phyloP scores from a whole-genome alignment of 805 yeast species.

The Metschnikowia matae region DNA sequence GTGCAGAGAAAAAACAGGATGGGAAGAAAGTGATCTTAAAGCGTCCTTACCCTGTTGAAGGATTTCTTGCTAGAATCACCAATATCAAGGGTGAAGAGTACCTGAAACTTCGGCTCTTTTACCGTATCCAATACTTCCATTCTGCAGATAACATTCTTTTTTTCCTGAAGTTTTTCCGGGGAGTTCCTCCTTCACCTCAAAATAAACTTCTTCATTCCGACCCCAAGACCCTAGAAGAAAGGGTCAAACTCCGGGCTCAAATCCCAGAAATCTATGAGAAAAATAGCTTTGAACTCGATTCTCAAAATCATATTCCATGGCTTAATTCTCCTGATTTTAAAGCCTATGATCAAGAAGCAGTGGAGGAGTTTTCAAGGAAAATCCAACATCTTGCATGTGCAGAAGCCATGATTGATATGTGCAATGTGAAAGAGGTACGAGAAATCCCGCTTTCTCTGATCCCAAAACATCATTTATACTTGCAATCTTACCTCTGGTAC shows the following conservation, averaged over 20 bases:
- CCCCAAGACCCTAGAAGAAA: conserved; percentile 6
- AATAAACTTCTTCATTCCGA: conserved; percentile 13
- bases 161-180: conserved; percentile 50
- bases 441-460: conserved; percentile 24
- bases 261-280: conserved; percentile 42
- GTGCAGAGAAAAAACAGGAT: conserved; percentile 15
- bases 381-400: conserved; percentile 53
- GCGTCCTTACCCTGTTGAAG: conserved; percentile 80
- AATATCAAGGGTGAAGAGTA: conserved; percentile 44
- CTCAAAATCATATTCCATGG: conserved; percentile 59
- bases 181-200: conserved; percentile 58
- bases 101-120: conserved; percentile 39
- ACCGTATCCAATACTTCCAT: conserved; percentile 58
- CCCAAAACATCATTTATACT: conserved; percentile 22
- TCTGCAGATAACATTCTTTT: conserved; percentile 60
- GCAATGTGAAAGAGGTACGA: conserved; percentile 41
- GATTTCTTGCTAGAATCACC: conserved; percentile 61
- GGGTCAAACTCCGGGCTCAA: conserved; percentile 12
- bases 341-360: conserved; percentile 51
- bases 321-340: conserved; percentile 44
- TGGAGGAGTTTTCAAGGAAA: conserved; percentile 63
- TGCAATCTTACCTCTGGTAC: conserved; percentile 31
- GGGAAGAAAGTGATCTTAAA: conserved; percentile 1
- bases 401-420: conserved; percentile 58
- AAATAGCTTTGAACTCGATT: conserved; percentile 53